Evolutionary conservation across 2,329 filamentous ascomycete species (phyloP).

Genomic region (Lecanosticta acicola): DNA sequence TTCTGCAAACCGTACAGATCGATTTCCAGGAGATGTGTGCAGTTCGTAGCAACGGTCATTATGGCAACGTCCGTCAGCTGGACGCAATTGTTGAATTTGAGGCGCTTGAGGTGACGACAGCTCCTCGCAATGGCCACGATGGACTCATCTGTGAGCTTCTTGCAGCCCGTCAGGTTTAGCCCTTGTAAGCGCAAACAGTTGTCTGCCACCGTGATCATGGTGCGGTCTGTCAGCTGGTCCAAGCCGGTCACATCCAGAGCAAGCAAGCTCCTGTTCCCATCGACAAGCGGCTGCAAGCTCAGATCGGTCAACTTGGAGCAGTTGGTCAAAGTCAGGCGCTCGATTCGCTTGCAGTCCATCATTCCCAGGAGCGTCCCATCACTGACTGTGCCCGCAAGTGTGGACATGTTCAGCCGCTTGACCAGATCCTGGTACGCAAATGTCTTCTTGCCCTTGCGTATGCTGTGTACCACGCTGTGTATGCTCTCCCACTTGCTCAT

Average conservation of each 20-base stretch:
- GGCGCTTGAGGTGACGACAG: constrained; percentile 82
- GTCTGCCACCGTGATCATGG: constrained; percentile 69
- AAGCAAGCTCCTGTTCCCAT: constrained; percentile 72
- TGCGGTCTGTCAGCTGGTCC: constrained; percentile 72
- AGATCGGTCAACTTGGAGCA: constrained; percentile 79
- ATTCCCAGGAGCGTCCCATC: constrained; percentile 85
- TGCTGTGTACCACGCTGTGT: constrained; percentile 70
- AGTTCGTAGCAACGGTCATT: constrained; percentile 78
- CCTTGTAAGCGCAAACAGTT: constrained; percentile 84
- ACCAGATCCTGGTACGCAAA: constrained; percentile 88
- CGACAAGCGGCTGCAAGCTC: constrained; percentile 72
- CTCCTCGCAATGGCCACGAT: constrained; percentile 72
- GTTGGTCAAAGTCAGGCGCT: constrained; percentile 86
- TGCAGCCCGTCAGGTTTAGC: constrained; percentile 84
- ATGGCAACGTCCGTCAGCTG: constrained; percentile 79
- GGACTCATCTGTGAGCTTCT: constrained; percentile 77
- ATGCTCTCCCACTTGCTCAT: constrained; percentile 84
- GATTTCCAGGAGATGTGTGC: constrained; percentile 90
- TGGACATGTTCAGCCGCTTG: constrained; percentile 83
- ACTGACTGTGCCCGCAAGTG: constrained; percentile 68
- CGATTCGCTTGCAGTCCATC: constrained; percentile 78
- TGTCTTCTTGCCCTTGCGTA: constrained; percentile 66
- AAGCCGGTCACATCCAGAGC: constrained; percentile 86
- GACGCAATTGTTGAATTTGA: constrained; percentile 91
- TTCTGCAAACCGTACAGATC: constrained; percentile 81